Conservation (phyloP, 208 protist species). For the Crithidia expoeki region DNA sequence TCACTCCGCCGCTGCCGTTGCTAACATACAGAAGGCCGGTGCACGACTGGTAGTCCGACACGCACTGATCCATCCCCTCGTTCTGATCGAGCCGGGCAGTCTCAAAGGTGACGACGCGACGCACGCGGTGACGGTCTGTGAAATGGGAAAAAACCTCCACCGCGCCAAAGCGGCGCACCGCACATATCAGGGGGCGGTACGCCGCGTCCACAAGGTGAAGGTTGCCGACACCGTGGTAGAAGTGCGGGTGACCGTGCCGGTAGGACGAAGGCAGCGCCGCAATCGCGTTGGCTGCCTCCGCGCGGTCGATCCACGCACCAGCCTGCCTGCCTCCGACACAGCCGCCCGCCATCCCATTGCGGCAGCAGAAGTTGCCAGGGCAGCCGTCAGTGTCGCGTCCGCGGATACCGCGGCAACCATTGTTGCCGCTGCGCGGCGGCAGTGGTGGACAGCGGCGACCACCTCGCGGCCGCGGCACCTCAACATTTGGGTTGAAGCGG, state of each 20-base stretch:
- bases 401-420: neutral
- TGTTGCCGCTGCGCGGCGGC: neutral
- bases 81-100: slow-evolving; percentile 48
- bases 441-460: neutral
- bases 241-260: slow-evolving; percentile 18
- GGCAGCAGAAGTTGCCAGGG: slow-evolving; percentile 15
- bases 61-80: slow-evolving; percentile 45
- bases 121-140: slow-evolving; percentile 32
- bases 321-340: slow-evolving; percentile 13
- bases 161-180: slow-evolving; percentile 65
- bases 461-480: slow-evolving; percentile 7
- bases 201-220: slow-evolving; percentile 79
- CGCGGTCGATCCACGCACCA: slow-evolving; percentile 28
- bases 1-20: slow-evolving; percentile 43
- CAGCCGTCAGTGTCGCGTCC: neutral
- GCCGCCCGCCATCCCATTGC: slow-evolving; percentile 15
- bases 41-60: slow-evolving; percentile 74
- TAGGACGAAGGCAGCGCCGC: slow-evolving; percentile 28
- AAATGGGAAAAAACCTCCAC: slow-evolving; percentile 72
- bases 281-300: slow-evolving; percentile 27
- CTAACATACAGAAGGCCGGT: slow-evolving; percentile 62
- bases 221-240: slow-evolving; percentile 40
- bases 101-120: slow-evolving; percentile 69
- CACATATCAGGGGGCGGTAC: slow-evolving; percentile 69
- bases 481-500: slow-evolving; percentile 27